Evolutionary conservation across 345 rosid genomes (phyloP), one percentile per base, ranked within the genome.

Genomic region (Chamaenerion angustifolium): DNA sequence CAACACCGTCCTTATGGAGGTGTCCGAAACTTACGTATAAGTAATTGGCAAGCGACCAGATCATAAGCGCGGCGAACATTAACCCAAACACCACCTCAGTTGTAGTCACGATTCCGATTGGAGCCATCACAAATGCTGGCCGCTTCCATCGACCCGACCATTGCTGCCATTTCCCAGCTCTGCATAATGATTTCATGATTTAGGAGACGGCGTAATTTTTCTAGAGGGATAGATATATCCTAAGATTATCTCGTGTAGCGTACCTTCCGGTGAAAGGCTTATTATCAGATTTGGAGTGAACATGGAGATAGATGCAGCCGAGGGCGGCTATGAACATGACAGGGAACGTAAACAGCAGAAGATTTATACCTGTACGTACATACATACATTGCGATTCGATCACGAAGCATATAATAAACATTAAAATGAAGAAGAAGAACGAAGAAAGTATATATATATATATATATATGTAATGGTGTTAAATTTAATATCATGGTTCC

Each of bases 51-150:
- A 89, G 56, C 31, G 73, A 63, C 97, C 95, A 89, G 49, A 72
- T 45, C 56, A 85, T 58, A 19, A 89, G 76, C 48, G 84, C 79
- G n/a, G 77, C 17, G 59, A 89, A 79, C 95, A 83, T 83, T 14
- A 57, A 25, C 41, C 81, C 68, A 64, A 89, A 79, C 9, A 65
- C 56, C 0, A 89, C 31, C 66, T 85, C 97, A 17, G 58, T 66
- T 40, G 66, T 56, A 2, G 90, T 70, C 42, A 89, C 94, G 48
- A 89, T 79, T 56, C 97, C 97, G 4, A 83, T 57, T 15, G 97
- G 95, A n/a, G 90, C 94, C 54, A 71, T 81, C 64, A 74, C 82
- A 16, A 85, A 46, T 72, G 73, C 68, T 12, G 90, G 88, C 60
- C 46, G 74, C 63, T 49, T 79, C 77, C 65, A 76, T 31, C 8